A percentile compares a stretch with the other conserved stretches of the same genome.
phyloP scores from a whole-genome alignment of 148 eudicot species.

The Suaeda aralocaspica region DNA sequence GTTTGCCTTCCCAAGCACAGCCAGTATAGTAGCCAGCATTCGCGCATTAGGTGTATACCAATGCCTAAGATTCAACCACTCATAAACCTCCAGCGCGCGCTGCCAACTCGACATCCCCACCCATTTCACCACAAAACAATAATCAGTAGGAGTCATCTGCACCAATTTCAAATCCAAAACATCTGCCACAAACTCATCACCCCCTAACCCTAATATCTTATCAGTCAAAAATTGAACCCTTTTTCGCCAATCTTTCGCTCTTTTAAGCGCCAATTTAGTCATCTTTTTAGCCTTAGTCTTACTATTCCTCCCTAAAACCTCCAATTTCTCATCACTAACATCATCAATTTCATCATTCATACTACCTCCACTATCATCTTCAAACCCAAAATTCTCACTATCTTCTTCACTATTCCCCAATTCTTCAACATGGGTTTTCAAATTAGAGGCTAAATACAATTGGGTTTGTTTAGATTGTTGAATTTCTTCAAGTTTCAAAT shows the following conservation, averaged over 20 bases:
- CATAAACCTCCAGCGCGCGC: conserved; percentile 83
- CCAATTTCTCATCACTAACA: conserved; percentile 42
- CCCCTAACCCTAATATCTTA: conserved; percentile 52
- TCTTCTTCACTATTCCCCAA: conserved; percentile 10
- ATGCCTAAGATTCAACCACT: conserved; percentile 83
- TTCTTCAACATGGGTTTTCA: conserved; percentile 24
- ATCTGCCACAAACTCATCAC: conserved; percentile 83
- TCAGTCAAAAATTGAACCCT: conserved; percentile 81
- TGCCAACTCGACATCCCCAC: conserved; percentile 87
- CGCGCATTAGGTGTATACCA: conserved; percentile 82
- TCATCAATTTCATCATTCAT: conserved; percentile 14
- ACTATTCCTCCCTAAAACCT: conserved; percentile 57
- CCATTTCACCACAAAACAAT: conserved; percentile 80
- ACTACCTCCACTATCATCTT: conserved; percentile 25
- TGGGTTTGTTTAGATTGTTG: conserved; percentile 34
- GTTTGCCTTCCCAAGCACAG: conserved; percentile 89
- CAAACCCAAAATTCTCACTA: conserved; percentile 17
- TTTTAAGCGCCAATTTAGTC: conserved; percentile 75
- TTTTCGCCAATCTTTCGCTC: conserved; percentile 86
- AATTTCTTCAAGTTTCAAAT: conserved; percentile 45
- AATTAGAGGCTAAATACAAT: conserved; percentile 25
- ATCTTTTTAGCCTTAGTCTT: conserved; percentile 71
- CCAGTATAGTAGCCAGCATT: conserved; percentile 80
- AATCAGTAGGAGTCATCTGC: conserved; percentile 91
- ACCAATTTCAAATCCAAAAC: conserved; percentile 66